These are phyloP conservation scores for Nigrospora sphaerica DNA, from an alignment of 2,329 filamentous ascomycete species.

Conservation along the genomic window DNA sequence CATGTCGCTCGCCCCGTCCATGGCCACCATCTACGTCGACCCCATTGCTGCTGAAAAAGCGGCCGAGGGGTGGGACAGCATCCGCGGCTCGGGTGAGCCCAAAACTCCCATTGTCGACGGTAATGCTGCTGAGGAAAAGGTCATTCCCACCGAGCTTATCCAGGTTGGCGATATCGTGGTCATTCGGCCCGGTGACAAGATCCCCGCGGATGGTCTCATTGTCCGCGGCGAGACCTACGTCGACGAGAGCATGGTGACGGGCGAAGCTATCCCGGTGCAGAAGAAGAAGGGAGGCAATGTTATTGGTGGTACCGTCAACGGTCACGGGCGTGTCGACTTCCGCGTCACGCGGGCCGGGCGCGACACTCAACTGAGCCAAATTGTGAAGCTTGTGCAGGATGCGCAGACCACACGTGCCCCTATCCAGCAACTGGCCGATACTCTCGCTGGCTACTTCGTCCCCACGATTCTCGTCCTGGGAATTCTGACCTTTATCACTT, in stretches of 20 bases:
- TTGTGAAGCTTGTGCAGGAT: slow-evolving; percentile 96
- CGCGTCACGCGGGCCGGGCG: slow-evolving; percentile 86
- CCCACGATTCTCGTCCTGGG: slow-evolving; percentile 82
- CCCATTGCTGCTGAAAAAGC: slow-evolving; percentile 89
- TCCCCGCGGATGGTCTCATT: slow-evolving; percentile 84
- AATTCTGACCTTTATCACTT: slow-evolving; percentile 74
- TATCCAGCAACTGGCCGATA: slow-evolving; percentile 88
- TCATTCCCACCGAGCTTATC: slow-evolving; percentile 90
- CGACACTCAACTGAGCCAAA: slow-evolving; percentile 95
- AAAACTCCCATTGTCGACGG: slow-evolving; percentile 41
- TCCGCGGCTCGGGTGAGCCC: slow-evolving; percentile 30
- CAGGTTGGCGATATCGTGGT: slow-evolving; percentile 92
- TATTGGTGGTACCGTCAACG: slow-evolving; percentile 94
- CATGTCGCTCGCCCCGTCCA: slow-evolving; percentile 93
- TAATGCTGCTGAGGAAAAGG: slow-evolving; percentile 68
- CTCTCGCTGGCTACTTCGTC: slow-evolving; percentile 88
- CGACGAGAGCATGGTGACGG: slow-evolving; percentile 98
- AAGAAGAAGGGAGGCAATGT: slow-evolving; percentile 75
- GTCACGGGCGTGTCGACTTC: slow-evolving; percentile 85
- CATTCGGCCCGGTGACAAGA: slow-evolving; percentile 89
- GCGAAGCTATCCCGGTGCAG: slow-evolving; percentile 89
- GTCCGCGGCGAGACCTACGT: slow-evolving; percentile 88
- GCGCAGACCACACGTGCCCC: slow-evolving; percentile 91
- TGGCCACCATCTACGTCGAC: slow-evolving; percentile 94
- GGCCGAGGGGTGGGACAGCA: slow-evolving; percentile 66